Percentiles rank a stretch among this genome's conserved stretches.
phyloP scores from a whole-genome alignment of 345 rosid species.

The Sonneratia caseolaris region DNA sequence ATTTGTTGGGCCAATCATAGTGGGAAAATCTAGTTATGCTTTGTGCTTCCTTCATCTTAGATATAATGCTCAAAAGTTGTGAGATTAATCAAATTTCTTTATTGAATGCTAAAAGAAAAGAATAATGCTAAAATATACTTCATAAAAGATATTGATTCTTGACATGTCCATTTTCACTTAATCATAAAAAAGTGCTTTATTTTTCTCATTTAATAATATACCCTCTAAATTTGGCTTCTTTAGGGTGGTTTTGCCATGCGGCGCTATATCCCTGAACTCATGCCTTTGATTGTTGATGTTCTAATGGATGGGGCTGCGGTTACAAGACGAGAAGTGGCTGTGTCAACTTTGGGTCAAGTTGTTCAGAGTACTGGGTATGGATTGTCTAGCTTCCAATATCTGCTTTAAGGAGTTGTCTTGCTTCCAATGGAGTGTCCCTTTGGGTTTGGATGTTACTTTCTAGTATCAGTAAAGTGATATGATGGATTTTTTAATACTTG shows the following conservation, averaged over 20 bases:
- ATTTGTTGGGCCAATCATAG: neutral
- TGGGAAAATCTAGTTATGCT: neutral
- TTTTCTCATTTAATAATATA: neutral
- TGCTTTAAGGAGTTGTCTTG: neutral
- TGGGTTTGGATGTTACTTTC: neutral
- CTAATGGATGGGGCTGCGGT: slow-evolving; percentile 95
- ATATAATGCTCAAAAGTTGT: no score
- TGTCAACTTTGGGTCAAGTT: slow-evolving; percentile 96
- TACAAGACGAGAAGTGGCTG: slow-evolving; percentile 94
- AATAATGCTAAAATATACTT: neutral
- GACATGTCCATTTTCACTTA: neutral
- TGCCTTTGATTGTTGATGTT: slow-evolving; percentile 98
- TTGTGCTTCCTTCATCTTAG: neutral
- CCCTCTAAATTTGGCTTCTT: slow-evolving; percentile 19
- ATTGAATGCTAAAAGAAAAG: no score
- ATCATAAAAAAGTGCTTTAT: neutral
- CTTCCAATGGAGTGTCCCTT: neutral
- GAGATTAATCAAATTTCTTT: no score
- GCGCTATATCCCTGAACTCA: slow-evolving; percentile 77
- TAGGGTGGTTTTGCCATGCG: slow-evolving; percentile 99
- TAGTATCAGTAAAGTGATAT: neutral
- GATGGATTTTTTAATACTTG: neutral
- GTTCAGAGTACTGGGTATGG: slow-evolving; percentile 95
- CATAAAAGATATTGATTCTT: neutral
- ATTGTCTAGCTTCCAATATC: neutral